Evolutionary conservation across 306 rosid genomes (phyloP), one percentile per base, ranked within the genome.

Genomic region (Hippophae tibetana): DNA sequence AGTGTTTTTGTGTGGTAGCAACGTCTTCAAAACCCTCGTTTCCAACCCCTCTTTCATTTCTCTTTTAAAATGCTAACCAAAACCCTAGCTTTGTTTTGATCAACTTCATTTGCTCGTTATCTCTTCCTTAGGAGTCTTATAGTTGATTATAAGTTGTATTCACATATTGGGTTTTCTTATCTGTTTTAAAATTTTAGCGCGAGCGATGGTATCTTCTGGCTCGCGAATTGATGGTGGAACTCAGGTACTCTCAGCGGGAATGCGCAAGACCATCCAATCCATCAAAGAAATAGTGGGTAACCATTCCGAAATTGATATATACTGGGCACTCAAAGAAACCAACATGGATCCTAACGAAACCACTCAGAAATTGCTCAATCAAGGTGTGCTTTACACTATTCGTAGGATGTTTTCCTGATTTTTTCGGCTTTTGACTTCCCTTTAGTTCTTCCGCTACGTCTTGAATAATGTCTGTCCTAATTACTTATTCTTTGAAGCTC

Each of bases 271-370:
- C 31, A 93, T 93, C 47, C 86, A 93, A 79, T 86, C 99, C 42
- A 77, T 93, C 68, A 88, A 84, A 58, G 99, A 93, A 66, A 78
- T 93, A 50, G 97, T 93, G 46, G 85, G 97, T 11, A 61, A 80
- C 61, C 90, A 86, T 75, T 93, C 97, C 45, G 97, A 88, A 63
- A 81, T 81, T 57, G 99, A 93, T 82, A 93, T 93, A 55, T 93
- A 93, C 72, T 79, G 62, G 26, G 70, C 90, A 55, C 95, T 93
- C n/a, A 86, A 77, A 71, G 99, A 93, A 65, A 56, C 77, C 31
- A 68, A 88, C 79, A 93, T 93, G 99, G 99, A 93, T 77, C 99
- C 99, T 73, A 86, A 93, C 58, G 99, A 93, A 72, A 86, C 99
- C n/a, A 46, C 94, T n/a, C 94, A 88, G 86, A 88, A 84, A 78